phyloP scores from a whole-genome alignment of 345 rosid genomes.

The Eucalyptus rudis region DNA sequence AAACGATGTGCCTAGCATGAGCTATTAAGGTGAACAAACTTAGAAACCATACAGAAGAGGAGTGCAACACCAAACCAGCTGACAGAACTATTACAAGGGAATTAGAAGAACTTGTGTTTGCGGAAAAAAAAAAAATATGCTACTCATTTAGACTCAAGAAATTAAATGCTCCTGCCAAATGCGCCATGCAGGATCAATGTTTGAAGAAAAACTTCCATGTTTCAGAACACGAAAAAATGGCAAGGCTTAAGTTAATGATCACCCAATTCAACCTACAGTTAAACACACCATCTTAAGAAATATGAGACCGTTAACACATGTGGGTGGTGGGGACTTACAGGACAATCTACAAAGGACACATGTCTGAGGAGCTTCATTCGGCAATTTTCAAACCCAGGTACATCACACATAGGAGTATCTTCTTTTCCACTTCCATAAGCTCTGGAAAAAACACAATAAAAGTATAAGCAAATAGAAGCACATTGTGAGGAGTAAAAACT shows the following conservation, averaged over 20 bases:
- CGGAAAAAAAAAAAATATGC: neutral
- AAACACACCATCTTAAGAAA: neutral
- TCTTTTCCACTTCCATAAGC: slow-evolving; percentile 98
- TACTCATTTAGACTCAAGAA: neutral
- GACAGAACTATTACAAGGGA: neutral
- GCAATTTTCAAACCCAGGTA: slow-evolving; percentile 71
- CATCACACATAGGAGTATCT: slow-evolving; percentile 84
- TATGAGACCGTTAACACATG: neutral
- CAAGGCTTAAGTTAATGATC: neutral
- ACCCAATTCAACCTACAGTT: neutral
- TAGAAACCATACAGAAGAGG: neutral
- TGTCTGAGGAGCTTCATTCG: slow-evolving; percentile 91
- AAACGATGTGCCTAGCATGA: neutral
- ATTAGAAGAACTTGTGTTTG: neutral
- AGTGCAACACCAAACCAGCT: neutral
- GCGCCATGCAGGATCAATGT: neutral
- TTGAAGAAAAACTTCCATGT: neutral
- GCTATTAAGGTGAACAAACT: neutral
- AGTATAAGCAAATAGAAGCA: neutral
- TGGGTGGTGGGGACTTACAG: slow-evolving; percentile 26
- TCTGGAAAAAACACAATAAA: slow-evolving; percentile 20
- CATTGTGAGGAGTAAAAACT: neutral
- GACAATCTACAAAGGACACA: slow-evolving; percentile 97
- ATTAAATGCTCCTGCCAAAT: neutral
- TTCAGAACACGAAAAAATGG: neutral